These are phyloP conservation scores for Nitzschia sp. DNA, from an alignment of 108 stramenopile genomes.

Conservation along the genomic window DNA sequence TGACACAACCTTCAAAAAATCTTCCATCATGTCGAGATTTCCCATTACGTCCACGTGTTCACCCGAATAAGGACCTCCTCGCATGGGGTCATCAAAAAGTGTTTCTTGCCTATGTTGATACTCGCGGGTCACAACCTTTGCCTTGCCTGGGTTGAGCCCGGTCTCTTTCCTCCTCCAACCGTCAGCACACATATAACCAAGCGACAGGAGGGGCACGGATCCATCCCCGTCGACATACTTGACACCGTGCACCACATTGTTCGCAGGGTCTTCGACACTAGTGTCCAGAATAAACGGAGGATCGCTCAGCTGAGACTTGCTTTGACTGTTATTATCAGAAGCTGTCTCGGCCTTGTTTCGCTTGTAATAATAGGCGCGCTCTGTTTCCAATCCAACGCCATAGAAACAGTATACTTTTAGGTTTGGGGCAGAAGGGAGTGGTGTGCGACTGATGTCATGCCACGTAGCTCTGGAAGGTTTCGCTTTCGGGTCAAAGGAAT, in stretches of 20 bases:
- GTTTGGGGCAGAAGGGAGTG: slow-evolving; percentile 80
- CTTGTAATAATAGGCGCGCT: slow-evolving; percentile 82
- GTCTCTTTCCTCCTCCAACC: slow-evolving; percentile 55
- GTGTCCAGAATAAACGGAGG: slow-evolving; percentile 70
- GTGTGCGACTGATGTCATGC: slow-evolving; percentile 71
- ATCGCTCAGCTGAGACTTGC: slow-evolving; percentile 14
- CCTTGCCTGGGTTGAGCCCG: slow-evolving; percentile 71
- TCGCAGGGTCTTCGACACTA: slow-evolving; percentile 42
- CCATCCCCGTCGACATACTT: slow-evolving; percentile 79
- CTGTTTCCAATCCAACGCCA: slow-evolving; percentile 79
- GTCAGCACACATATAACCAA: slow-evolving; percentile 85
- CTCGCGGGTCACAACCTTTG: slow-evolving; percentile 69
- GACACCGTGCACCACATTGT: slow-evolving; percentile 62
- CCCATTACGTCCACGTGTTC: slow-evolving; percentile 93
- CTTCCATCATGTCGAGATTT: slow-evolving; percentile 71
- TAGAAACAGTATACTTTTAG: slow-evolving; percentile 89
- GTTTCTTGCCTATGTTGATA: slow-evolving; percentile 56
- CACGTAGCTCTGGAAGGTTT: slow-evolving; percentile 48
- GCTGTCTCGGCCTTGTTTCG: slow-evolving; percentile 39
- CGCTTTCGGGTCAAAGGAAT: slow-evolving; percentile 40
- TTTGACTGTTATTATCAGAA: slow-evolving; percentile 8
- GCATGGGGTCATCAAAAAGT: slow-evolving; percentile 64
- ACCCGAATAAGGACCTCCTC: slow-evolving; percentile 69
- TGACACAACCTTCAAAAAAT: slow-evolving; percentile 75
- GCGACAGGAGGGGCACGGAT: slow-evolving; percentile 76